These are phyloP conservation scores for Magnolia officinalis DNA, from an alignment of 164 flowering plant genomes.

Conservation along the genomic window DNA sequence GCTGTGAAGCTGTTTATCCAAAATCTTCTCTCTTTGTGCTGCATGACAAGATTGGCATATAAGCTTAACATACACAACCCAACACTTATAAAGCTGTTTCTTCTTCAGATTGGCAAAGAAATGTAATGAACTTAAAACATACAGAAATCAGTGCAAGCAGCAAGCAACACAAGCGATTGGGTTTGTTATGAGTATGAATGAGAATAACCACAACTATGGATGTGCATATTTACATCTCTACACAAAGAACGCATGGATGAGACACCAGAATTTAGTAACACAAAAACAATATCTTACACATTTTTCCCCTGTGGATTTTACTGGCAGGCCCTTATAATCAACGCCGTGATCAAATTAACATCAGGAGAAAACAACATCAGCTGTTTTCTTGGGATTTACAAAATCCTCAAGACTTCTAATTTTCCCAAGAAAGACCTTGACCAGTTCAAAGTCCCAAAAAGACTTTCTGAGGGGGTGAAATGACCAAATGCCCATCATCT, in stretches of 20 bases:
- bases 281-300: background rate
- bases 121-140: background rate
- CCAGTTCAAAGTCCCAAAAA: too few species aligned
- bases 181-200: background rate
- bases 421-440: too few species aligned
- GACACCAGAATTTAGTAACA: background rate
- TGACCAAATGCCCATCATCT: too few species aligned
- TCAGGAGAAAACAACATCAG: too few species aligned
- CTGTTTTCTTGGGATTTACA: too few species aligned
- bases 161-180: too few species aligned
- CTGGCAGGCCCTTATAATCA: too few species aligned
- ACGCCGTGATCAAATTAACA: too few species aligned
- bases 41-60: slow-evolving; percentile 21
- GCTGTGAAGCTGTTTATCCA: slow-evolving; percentile 92
- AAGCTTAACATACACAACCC: background rate
- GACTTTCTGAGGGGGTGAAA: too few species aligned
- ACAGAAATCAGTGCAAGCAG: background rate
- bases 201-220: background rate
- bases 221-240: background rate
- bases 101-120: background rate
- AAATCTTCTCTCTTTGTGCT: slow-evolving; percentile 86
- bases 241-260: background rate
- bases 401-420: too few species aligned
- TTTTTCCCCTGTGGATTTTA: too few species aligned
- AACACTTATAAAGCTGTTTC: background rate